Evolutionary conservation across 2,329 filamentous ascomycete genomes (phyloP).

Genomic region (Pyrenophora graminea): DNA sequence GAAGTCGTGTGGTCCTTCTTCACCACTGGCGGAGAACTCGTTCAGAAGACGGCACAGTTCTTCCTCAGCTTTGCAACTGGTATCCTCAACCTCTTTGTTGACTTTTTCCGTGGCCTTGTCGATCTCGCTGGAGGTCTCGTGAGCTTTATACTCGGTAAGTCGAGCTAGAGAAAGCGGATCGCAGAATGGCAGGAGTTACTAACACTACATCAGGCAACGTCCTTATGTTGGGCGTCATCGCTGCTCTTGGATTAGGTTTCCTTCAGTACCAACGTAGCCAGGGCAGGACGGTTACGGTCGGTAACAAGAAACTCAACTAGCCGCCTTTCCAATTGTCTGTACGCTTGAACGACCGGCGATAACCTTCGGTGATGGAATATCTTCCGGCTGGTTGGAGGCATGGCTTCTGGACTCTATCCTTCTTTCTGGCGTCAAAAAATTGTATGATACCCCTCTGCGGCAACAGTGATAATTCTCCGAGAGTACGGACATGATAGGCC

Average conservation of each 20-base stretch:
- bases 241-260: conserved; percentile 40
- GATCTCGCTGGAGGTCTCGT: conserved; percentile 43
- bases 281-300: conserved; percentile 41
- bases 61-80: conserved; percentile 32
- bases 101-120: conserved; percentile 41
- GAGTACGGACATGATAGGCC: neutral
- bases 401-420: too few relatives aligned
- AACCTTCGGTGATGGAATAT: too few relatives aligned
- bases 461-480: neutral
- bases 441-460: conserved; percentile 8
- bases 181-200: neutral
- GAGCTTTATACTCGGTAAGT: conserved; percentile 40
- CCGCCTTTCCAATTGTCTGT: neutral
- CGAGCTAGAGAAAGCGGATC: too few relatives aligned
- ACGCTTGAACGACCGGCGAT: neutral
- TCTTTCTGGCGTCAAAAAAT: neutral
- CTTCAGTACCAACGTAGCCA: conserved; percentile 44
- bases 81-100: conserved; percentile 35
- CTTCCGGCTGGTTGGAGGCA: neutral
- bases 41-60: conserved; percentile 37
- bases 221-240: conserved; percentile 41
- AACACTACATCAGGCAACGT: conserved; percentile 35
- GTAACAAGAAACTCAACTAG: conserved; percentile 46
- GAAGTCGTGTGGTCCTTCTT: conserved; percentile 45
- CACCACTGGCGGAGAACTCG: conserved; percentile 39